Base-by-base conservation (phyloP, 306 rosid genomes). In the Oemleria cerasiformis region DNA sequence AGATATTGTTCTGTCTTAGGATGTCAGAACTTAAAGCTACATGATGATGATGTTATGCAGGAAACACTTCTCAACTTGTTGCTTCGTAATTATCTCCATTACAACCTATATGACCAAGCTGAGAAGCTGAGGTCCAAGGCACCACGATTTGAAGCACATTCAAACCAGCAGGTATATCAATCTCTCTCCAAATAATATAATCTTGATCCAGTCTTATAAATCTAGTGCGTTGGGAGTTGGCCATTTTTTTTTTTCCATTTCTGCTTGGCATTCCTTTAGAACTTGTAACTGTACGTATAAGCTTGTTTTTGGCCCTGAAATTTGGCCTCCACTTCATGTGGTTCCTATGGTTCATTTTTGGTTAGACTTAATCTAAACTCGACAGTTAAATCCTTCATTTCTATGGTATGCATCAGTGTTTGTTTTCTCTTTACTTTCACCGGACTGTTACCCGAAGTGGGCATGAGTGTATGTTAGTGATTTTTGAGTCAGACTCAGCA, bases 81-180 rank as follows among this genome's bases (percentile, higher is more conserved):
- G 8, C 65, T 60, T 16, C 44, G 65, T 34, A 60, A 87, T 77
- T 87, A 87, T 75, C 92, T 87, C 77, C 92, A 87, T 74, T 82
- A 84, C 84, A 87, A 87, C 75, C 77, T 87, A 15, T 87, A 78
- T 55, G 92, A 87, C 64, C 92, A 84, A 47, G 92, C 92, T 0
- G 89, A 87, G 76, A 87, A 87, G 79, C 76, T 87, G 73, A 84
- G 92, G 83, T 87, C 92, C 30, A 84, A 84, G 84, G 92, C 87
- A 73, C 92, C 92, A 58, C 87, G 87, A 65, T 87, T 87, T 78
- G 89, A 84, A 78, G 92, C 89, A 62, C 89, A 84, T 68, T 87
- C 92, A 70, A 84, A 87, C 65, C 88, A 87, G 76, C 92, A 87
- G 89, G 92, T 87, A 40, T 16, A 43, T 2, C 11, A 64, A 40